Conservation (phyloP, 352 stramenopile species). For the Globisporangium apiculatum region DNA sequence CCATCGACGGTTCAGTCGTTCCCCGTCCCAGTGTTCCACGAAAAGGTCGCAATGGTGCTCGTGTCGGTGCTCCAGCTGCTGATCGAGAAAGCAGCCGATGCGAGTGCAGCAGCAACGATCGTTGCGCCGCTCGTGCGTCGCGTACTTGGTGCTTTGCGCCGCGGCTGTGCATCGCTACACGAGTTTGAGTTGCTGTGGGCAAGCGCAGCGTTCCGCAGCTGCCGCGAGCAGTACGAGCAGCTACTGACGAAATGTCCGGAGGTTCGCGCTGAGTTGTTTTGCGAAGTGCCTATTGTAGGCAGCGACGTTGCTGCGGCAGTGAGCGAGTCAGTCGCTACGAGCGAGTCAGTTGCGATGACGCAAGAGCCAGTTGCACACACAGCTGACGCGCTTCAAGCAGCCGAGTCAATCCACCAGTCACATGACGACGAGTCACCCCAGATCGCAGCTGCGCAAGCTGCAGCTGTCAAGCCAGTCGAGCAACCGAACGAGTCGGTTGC, state of each 20-base stretch:
- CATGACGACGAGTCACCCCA: not conserved
- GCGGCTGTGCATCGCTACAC: slow-evolving; percentile 34
- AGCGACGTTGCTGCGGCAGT: not conserved
- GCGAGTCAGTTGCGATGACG: not conserved
- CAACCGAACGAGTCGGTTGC: too few species aligned
- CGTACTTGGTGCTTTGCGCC: slow-evolving; percentile 37
- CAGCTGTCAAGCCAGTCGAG: not conserved
- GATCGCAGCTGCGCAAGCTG: too few species aligned
- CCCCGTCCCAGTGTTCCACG: slow-evolving; percentile 46
- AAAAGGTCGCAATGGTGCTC: slow-evolving; percentile 56
- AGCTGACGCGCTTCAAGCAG: too few species aligned
- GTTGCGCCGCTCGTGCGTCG: slow-evolving; percentile 37
- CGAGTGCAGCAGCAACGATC: not conserved
- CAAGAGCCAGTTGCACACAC: too few species aligned
- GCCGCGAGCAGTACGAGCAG: slow-evolving; percentile 52
- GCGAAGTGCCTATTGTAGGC: not conserved
- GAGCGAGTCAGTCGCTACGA: not conserved
- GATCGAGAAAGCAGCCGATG: slow-evolving; percentile 31
- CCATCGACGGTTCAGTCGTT: slow-evolving; percentile 32
- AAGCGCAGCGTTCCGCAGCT: slow-evolving; percentile 43
- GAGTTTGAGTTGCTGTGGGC: slow-evolving; percentile 63
- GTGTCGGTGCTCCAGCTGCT: slow-evolving; percentile 29
- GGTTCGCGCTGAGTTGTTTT: slow-evolving; percentile 19
- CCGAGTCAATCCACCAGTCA: not conserved
- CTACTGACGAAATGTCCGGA: slow-evolving; percentile 38